Percentiles rank a stretch among this genome's conserved stretches.
These are phyloP conservation scores for Conticribra weissflogii DNA, from an alignment of 108 stramenopile species.

Conservation along the genomic window DNA sequence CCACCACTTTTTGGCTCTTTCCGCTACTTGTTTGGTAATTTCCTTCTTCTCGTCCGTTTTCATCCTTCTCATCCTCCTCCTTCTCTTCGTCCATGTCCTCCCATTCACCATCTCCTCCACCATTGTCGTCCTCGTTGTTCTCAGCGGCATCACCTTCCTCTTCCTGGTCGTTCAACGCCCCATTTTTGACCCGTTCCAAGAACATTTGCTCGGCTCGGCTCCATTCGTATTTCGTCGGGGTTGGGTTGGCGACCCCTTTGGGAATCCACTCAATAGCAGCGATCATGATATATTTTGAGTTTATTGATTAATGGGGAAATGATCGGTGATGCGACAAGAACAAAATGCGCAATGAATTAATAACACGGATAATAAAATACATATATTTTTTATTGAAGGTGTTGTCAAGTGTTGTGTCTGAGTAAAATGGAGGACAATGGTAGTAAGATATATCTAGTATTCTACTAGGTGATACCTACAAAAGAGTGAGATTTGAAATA, in stretches of 20 bases:
- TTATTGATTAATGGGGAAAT: too few relatives aligned
- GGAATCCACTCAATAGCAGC: conserved; percentile 48
- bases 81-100: conserved; percentile 14
- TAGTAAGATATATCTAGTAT: too few relatives aligned
- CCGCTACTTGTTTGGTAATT: conserved; percentile 16
- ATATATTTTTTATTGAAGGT: too few relatives aligned
- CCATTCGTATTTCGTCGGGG: conserved; percentile 84
- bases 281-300: conserved; percentile 8
- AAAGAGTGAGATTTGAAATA: too few relatives aligned
- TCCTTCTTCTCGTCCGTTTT: conserved; percentile 34
- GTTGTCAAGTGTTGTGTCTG: too few relatives aligned
- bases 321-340: too few relatives aligned
- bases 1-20: conserved; percentile 16
- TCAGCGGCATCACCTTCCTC: conserved; percentile 32
- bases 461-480: too few relatives aligned
- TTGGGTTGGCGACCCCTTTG: conserved; percentile 79
- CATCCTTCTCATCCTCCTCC: conserved; percentile 15
- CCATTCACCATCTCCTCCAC: conserved; percentile 37
- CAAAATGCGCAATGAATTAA: too few relatives aligned
- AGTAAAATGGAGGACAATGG: too few relatives aligned
- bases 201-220: conserved; percentile 74
- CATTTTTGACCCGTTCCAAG: conserved; percentile 44
- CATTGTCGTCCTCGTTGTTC: conserved; percentile 29
- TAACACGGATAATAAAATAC: too few relatives aligned
- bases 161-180: conserved; percentile 7